Evolutionary conservation across 257 asterid species (phyloP).

Genomic region (Thymus mandschuricus): DNA sequence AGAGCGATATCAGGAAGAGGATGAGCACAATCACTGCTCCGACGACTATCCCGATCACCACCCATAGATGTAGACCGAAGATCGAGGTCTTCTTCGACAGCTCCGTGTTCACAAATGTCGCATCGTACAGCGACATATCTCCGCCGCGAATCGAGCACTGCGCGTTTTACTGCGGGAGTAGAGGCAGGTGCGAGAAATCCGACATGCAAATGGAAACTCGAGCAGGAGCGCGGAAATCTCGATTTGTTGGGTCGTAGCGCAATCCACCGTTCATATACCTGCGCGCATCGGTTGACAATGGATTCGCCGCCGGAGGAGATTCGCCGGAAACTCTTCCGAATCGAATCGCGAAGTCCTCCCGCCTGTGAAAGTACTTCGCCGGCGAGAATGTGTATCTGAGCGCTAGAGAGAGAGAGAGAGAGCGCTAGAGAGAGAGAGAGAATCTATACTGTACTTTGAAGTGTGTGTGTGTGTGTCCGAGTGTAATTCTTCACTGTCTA

Average conservation of each 20-base stretch:
- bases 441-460: conserved; percentile 22
- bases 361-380: conserved; percentile 36
- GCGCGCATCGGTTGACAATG: neutral
- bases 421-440: conserved; percentile 27
- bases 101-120: conserved; percentile 66
- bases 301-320: neutral
- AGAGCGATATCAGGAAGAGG: conserved; percentile 70
- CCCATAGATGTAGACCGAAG: conserved; percentile 86
- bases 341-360: neutral
- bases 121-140: conserved; percentile 73
- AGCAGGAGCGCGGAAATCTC: conserved; percentile 29
- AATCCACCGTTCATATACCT: conserved; percentile 11
- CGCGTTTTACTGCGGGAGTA: conserved; percentile 19
- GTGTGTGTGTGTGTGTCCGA: conserved; percentile 23
- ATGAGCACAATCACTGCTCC: conserved; percentile 87
- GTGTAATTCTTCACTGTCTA: conserved; percentile 17
- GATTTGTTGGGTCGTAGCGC: conserved; percentile 4
- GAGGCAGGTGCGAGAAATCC: conserved; percentile 11
- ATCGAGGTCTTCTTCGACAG: conserved; percentile 83
- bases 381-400: conserved; percentile 28
- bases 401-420: neutral
- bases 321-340: neutral
- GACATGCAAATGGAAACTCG: conserved; percentile 39
- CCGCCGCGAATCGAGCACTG: conserved; percentile 18
- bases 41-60: conserved; percentile 83